Percentiles rank a stretch among this genome's conserved stretches.
Conservation (phyloP, 352 stramenopile genomes). For the Globisporangium orthogonon region DNA sequence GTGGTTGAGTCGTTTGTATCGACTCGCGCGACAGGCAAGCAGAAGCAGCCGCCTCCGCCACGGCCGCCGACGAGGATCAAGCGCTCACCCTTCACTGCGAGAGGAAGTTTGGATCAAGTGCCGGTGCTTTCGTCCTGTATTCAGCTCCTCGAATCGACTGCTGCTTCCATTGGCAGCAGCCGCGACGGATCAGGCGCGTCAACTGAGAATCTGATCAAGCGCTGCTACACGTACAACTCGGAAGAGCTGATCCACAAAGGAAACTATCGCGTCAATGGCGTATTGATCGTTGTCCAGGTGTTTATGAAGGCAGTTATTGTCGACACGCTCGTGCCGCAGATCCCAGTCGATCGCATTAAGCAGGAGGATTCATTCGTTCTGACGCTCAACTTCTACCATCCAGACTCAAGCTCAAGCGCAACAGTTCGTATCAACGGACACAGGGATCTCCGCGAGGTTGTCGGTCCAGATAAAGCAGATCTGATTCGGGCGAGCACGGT, state of each 20-base stretch:
- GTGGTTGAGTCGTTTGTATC: constrained; percentile 19
- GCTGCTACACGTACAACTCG: constrained; percentile 39
- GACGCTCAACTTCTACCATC: constrained; percentile 55
- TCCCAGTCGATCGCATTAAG: constrained; percentile 38
- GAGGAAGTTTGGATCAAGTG: constrained; percentile 9
- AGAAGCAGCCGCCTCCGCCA: neutral
- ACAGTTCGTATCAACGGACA: constrained; percentile 26
- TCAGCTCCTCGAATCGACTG: constrained; percentile 30
- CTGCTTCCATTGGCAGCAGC: neutral
- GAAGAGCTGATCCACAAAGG: constrained; percentile 55
- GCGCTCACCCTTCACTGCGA: constrained; percentile 18
- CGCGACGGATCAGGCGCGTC: neutral
- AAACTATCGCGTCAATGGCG: constrained; percentile 49
- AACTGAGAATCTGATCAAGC: neutral
- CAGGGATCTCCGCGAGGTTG: constrained; percentile 50
- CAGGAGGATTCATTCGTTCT: constrained; percentile 53
- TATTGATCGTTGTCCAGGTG: constrained; percentile 47
- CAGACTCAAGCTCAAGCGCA: constrained; percentile 25
- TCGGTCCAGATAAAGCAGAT: constrained; percentile 36
- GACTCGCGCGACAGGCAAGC: constrained; percentile 4
- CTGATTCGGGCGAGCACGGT: constrained; percentile 36
- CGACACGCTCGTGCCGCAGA: constrained; percentile 16
- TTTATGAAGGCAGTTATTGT: constrained; percentile 44
- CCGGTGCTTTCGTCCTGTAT: constrained; percentile 31
- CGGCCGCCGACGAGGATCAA: constrained; percentile 10